These are phyloP conservation scores for Stygiomarasmius scandens DNA, from an alignment of 1,284 basidiomycete species.

Conservation along the genomic window DNA sequence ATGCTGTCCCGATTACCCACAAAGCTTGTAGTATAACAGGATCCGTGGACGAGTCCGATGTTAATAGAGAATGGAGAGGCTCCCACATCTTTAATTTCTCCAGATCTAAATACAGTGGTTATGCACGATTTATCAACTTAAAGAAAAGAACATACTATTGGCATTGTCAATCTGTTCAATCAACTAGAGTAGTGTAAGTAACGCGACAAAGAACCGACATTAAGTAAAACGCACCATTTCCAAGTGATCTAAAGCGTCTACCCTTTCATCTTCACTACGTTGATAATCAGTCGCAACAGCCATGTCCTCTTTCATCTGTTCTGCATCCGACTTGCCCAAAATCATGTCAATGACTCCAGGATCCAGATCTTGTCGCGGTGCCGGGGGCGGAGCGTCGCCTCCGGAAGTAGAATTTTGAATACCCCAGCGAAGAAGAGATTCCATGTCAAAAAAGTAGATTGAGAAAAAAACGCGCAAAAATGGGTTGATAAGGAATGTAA, in stretches of 20 bases:
- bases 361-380: conserved; percentile 58
- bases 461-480: not conserved
- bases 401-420: conserved; percentile 62
- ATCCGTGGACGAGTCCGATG: conserved; percentile 54
- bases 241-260: conserved; percentile 88
- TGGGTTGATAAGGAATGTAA: not conserved
- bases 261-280: conserved; percentile 64
- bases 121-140: not conserved
- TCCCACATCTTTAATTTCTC: conserved; percentile 86
- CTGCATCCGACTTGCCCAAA: conserved; percentile 84
- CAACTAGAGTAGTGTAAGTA: conserved; percentile 50
- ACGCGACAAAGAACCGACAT: conserved; percentile 1
- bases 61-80: conserved; percentile 72
- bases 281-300: conserved; percentile 68
- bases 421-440: conserved; percentile 75
- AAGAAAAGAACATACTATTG: conserved; percentile 59
- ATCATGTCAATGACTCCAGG: conserved; percentile 85
- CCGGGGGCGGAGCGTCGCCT: conserved; percentile 27
- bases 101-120: conserved; percentile 59
- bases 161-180: conserved; percentile 96
- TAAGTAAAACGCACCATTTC: conserved; percentile 77
- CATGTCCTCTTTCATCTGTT: conserved; percentile 88
- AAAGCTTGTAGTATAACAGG: conserved; percentile 75
- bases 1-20: conserved; percentile 93
- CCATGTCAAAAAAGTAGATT: conserved; percentile 43